Conservation (phyloP, 2,329 filamentous ascomycete species). For the Aspergillus sp. region DNA sequence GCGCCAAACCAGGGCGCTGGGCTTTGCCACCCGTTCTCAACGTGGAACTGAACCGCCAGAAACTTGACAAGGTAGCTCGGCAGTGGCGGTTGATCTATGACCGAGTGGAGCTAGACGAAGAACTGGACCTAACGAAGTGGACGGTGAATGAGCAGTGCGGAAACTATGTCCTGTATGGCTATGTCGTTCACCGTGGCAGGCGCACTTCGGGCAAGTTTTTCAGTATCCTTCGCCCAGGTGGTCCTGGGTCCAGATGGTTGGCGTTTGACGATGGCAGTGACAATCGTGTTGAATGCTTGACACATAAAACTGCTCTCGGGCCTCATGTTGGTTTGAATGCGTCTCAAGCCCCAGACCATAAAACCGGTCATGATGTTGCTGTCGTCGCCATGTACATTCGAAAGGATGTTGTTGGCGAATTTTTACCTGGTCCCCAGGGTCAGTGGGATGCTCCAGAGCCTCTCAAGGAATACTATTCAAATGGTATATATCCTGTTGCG, state of each 20-base stretch:
- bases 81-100: slow-evolving; percentile 56
- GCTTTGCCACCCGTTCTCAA: slow-evolving; percentile 47
- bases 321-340: slow-evolving; percentile 45
- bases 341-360: slow-evolving; percentile 37
- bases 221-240: slow-evolving; percentile 55
- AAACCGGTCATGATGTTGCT: slow-evolving; percentile 45
- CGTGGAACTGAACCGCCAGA: slow-evolving; percentile 55
- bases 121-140: slow-evolving; percentile 41
- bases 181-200: slow-evolving; percentile 56
- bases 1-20: slow-evolving; percentile 33
- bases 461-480: slow-evolving; percentile 36
- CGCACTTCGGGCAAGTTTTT: slow-evolving; percentile 57
- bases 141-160: slow-evolving; percentile 29
- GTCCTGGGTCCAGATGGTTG: slow-evolving; percentile 54
- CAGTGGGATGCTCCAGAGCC: slow-evolving; percentile 45
- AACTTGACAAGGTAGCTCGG: slow-evolving; percentile 49
- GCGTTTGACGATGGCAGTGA: slow-evolving; percentile 54
- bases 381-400: slow-evolving; percentile 56
- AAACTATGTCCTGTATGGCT: slow-evolving; percentile 55
- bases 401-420: slow-evolving; percentile 40
- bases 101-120: slow-evolving; percentile 53
- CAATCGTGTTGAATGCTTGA: slow-evolving; percentile 54
- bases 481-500: slow-evolving; percentile 15
- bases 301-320: slow-evolving; percentile 50
- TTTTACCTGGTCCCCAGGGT: slow-evolving; percentile 38